Percentiles rank a stretch among this genome's conserved stretches.
phyloP scores from a whole-genome alignment of 495 filamentous ascomycete species.

The Trichoderma asperelloides region DNA sequence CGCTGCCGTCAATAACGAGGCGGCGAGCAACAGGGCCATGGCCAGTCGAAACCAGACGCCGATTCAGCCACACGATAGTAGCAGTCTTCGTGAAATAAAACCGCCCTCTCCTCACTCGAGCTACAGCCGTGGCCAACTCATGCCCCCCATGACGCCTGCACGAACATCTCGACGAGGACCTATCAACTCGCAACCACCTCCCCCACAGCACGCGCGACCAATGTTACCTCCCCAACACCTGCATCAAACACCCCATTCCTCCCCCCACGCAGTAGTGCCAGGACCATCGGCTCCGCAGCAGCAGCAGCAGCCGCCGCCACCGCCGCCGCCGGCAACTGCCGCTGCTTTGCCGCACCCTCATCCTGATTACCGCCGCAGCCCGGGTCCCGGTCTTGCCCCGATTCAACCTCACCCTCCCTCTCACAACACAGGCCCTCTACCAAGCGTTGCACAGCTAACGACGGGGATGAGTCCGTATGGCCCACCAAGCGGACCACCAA shows the following conservation, averaged over 20 bases:
- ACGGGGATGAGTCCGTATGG: slow-evolving; percentile 47
- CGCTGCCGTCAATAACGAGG: slow-evolving; percentile 50
- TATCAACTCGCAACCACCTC: not conserved
- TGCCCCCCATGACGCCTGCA: not conserved
- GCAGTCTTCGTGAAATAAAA: slow-evolving; percentile 23
- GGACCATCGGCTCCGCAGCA: slow-evolving; percentile 8
- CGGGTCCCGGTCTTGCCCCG: slow-evolving; percentile 31
- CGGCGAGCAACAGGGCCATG: slow-evolving; percentile 29
- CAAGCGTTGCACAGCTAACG: slow-evolving; percentile 46
- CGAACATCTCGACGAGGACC: slow-evolving; percentile 1
- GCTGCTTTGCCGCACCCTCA: slow-evolving; percentile 20
- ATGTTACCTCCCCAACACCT: slow-evolving; percentile 3
- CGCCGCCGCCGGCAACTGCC: slow-evolving; percentile 23
- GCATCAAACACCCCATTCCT: slow-evolving; percentile 14
- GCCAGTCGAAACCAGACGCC: slow-evolving; percentile 23
- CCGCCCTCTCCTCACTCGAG: slow-evolving; percentile 25
- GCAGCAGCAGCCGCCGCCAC: not conserved
- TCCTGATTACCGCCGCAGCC: slow-evolving; percentile 21
- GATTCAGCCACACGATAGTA: slow-evolving; percentile 8
- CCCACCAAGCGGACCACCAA: slow-evolving; percentile 25
- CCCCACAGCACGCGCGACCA: not conserved
- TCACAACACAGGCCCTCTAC: slow-evolving; percentile 30
- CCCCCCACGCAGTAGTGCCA: slow-evolving; percentile 15
- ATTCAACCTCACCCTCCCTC: slow-evolving; percentile 27
- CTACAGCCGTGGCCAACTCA: slow-evolving; percentile 22